Base-by-base conservation (phyloP, 1,284 basidiomycete genomes). In the Cryptococcus sp. region DNA sequence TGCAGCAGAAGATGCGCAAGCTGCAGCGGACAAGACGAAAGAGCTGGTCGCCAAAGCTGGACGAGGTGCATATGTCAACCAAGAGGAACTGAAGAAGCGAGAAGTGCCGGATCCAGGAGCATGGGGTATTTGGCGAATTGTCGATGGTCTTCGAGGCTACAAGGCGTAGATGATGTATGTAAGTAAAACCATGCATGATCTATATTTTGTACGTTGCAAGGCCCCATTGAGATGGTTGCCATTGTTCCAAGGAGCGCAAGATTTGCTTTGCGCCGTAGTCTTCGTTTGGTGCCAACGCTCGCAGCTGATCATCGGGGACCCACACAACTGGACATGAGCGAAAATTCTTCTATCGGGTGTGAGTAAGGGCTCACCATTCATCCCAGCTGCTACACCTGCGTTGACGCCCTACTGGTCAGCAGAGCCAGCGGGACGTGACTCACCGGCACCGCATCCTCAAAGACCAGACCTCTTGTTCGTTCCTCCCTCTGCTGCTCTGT, bases 41-140 rank as follows among this genome's bases (percentile, higher is more conserved):
- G 82, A 78, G 58, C 72, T 92, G 2, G 82, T 83, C 28, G 92
- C 92, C 2, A 90, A 86, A 73, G 91, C 87, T 1, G 92, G 92
- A 0, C 75, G 92, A 57, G 91, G 87, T 55, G 87, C 88, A 1
- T 95, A 95, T 70, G 82, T 94, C 37, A 86, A 85, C 59, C 80
- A 83, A 42, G 81, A 83, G 43, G 76, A 80, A 55, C 72, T 93
- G 49, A 82, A 79, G 67, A 77, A 81, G 58, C 79, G 86, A 64
- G 77, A 77, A 41, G 79, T 92, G 12, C 79, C 89, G 1, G 92
- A 95, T 72, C 89, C 91, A 0, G 91, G 91, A 25, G 91, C 91
- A 25, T 89, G 86, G 83, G 90, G 88, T 31, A 81, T 94, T 41
- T 66, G 64, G 64, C 52, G 64, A 31, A 57, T 66, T 25, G 59